Conservation (phyloP, 495 filamentous ascomycete genomes). For the Bathelium albidoporum region DNA sequence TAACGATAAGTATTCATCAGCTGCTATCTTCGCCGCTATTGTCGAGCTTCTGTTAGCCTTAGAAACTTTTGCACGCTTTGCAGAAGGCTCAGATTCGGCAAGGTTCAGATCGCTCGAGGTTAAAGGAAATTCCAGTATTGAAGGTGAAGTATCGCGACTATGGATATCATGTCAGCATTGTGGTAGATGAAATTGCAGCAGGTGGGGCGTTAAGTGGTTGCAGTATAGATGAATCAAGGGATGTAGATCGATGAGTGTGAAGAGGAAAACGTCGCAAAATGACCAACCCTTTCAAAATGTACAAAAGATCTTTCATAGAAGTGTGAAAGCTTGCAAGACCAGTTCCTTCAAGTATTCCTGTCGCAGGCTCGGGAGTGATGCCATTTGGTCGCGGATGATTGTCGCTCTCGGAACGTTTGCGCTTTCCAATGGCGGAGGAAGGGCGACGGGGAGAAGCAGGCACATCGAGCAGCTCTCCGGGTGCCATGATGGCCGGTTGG, state of each 20-base stretch:
- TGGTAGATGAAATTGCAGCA: neutral
- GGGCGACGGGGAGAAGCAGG: constrained; percentile 4
- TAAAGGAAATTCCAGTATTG: constrained; percentile 23
- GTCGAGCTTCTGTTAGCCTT: constrained; percentile 2
- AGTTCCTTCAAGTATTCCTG: neutral
- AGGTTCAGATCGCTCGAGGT: constrained; percentile 9
- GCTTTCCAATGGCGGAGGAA: constrained; percentile 15
- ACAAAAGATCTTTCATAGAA: constrained; percentile 18
- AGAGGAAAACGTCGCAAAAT: neutral
- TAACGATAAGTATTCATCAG: constrained; percentile 12
- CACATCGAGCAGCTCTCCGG: constrained; percentile 1
- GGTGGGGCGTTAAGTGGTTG: neutral
- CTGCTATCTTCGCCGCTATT: constrained; percentile 13
- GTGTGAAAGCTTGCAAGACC: constrained; percentile 6
- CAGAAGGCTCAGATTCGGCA: constrained; percentile 21
- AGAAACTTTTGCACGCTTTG: constrained; percentile 29
- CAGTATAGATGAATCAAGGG: neutral
- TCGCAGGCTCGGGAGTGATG: constrained; percentile 3
- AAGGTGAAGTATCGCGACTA: constrained; percentile 30
- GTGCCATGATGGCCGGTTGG: neutral
- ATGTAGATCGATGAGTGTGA: neutral
- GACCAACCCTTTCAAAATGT: constrained; percentile 21
- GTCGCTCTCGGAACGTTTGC: constrained; percentile 23
- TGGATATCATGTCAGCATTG: constrained; percentile 6
- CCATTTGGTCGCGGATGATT: constrained; percentile 15